Conservation (phyloP, 257 asterid species). For the Scutellaria barbata region DNA sequence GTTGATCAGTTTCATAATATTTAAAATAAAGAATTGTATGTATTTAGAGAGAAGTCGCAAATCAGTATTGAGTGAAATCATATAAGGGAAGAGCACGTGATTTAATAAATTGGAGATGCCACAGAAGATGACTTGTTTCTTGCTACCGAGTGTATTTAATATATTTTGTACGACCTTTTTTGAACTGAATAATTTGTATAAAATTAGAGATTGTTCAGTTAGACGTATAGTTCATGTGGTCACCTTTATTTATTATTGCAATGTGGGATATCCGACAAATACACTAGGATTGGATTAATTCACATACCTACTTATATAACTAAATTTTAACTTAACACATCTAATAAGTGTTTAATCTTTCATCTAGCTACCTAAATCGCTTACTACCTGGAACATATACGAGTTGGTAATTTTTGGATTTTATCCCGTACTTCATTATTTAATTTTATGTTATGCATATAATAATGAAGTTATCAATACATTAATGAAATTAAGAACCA, state of each 20-base stretch:
- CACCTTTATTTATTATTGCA: slow-evolving; percentile 22
- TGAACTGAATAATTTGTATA: not conserved
- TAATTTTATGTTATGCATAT: too few relatives aligned
- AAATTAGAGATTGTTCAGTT: not conserved
- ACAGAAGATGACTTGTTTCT: slow-evolving; percentile 38
- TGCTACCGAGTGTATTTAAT: slow-evolving; percentile 29
- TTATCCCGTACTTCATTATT: too few relatives aligned
- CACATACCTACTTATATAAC: too few relatives aligned
- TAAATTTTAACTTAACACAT: too few relatives aligned
- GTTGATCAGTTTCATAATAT: too few relatives aligned
- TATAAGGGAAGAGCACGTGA: slow-evolving; percentile 37
- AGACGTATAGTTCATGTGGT: slow-evolving; percentile 23
- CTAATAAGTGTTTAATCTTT: too few relatives aligned
- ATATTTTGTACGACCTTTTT: slow-evolving; percentile 4
- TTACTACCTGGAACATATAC: too few relatives aligned
- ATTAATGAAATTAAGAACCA: too few relatives aligned
- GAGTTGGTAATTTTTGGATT: too few relatives aligned
- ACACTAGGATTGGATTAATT: not conserved
- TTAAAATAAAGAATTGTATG: too few relatives aligned
- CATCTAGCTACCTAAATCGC: too few relatives aligned
- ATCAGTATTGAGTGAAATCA: slow-evolving; percentile 35
- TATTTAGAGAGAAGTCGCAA: slow-evolving; percentile 21
- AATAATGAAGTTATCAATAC: too few relatives aligned
- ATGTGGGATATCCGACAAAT: slow-evolving; percentile 21
- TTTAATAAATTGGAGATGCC: slow-evolving; percentile 27